phyloP scores from a whole-genome alignment of 768 basidiomycete species.

The Pisolithus sp. region DNA sequence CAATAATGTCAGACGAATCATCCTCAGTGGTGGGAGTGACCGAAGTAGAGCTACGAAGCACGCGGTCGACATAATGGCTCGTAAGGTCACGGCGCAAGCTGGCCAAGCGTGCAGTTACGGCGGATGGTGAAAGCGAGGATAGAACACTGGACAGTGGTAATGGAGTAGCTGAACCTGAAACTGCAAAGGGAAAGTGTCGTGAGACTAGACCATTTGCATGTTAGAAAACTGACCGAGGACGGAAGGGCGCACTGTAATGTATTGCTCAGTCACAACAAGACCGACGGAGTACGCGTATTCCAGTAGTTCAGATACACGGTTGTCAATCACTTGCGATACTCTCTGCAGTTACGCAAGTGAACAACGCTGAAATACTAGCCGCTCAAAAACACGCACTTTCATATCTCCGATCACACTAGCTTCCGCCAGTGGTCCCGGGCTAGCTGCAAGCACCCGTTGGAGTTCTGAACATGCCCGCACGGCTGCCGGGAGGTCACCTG shows the following conservation, averaged over 20 bases:
- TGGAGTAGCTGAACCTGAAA: constrained; percentile 47
- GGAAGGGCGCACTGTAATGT: constrained; percentile 43
- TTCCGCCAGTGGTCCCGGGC: constrained; percentile 46
- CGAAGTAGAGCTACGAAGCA: constrained; percentile 48
- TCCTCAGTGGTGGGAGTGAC: constrained; percentile 33
- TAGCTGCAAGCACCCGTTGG: constrained; percentile 37
- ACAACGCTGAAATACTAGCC: background rate
- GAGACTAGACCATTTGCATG: background rate
- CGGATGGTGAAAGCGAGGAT: constrained; percentile 48
- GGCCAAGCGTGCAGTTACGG: constrained; percentile 50
- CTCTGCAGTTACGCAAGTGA: constrained; percentile 33
- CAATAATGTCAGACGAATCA: constrained; percentile 25
- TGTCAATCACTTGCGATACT: constrained; percentile 46
- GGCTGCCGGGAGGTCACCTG: constrained; percentile 61
- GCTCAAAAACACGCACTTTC: constrained; percentile 39
- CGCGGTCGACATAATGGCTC: constrained; percentile 50
- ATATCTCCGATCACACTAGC: constrained; percentile 50
- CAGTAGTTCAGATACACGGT: constrained; percentile 65
- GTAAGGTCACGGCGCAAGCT: constrained; percentile 62
- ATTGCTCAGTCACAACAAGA: constrained; percentile 43
- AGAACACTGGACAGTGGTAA: constrained; percentile 51
- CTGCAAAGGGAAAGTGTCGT: constrained; percentile 28
- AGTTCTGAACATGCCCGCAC: constrained; percentile 39
- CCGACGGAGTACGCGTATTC: constrained; percentile 60
- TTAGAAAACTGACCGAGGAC: constrained; percentile 40